These are phyloP conservation scores for Cadophora gregata DNA, from an alignment of 2,329 filamentous ascomycete species.

Conservation along the genomic window DNA sequence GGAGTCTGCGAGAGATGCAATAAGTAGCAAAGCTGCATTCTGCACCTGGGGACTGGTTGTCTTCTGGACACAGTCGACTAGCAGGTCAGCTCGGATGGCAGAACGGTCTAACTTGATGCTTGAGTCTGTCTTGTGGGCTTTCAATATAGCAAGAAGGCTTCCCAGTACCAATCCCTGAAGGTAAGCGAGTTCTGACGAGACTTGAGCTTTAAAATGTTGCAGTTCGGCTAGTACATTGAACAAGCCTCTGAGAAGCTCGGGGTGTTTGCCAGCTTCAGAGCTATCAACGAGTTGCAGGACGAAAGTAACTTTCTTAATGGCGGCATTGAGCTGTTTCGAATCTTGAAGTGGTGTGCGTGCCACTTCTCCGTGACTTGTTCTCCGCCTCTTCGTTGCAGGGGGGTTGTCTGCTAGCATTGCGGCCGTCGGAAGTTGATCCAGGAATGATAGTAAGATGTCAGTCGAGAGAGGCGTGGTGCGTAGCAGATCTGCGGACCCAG, in stretches of 20 bases:
- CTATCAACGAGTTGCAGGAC: constrained; percentile 88
- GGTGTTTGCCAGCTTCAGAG: constrained; percentile 76
- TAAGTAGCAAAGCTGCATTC: constrained; percentile 85
- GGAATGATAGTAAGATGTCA: constrained; percentile 71
- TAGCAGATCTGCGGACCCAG: constrained; percentile 73
- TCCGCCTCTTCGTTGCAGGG: constrained; percentile 78
- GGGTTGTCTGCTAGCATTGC: constrained; percentile 74
- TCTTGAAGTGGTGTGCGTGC: constrained; percentile 65
- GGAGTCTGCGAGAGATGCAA: constrained; percentile 84
- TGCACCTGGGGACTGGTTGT: constrained; percentile 93
- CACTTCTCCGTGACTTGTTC: constrained; percentile 76
- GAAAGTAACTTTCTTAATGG: constrained; percentile 80
- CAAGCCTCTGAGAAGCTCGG: constrained; percentile 76
- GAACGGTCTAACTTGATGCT: constrained; percentile 74
- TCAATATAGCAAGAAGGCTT: constrained; percentile 83
- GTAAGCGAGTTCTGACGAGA: constrained; percentile 88
- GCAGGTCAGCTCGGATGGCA: constrained; percentile 83
- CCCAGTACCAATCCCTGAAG: constrained; percentile 84
- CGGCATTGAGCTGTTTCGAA: constrained; percentile 67
- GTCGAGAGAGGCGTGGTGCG: constrained; percentile 76
- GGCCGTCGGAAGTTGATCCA: constrained; percentile 76
- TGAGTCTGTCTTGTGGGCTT: constrained; percentile 69
- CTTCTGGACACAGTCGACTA: constrained; percentile 93
- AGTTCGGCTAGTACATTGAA: constrained; percentile 88
- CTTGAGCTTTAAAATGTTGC: constrained; percentile 80